Conservation (phyloP, 2,329 filamentous ascomycete genomes). For the Diaporthe helianthi region DNA sequence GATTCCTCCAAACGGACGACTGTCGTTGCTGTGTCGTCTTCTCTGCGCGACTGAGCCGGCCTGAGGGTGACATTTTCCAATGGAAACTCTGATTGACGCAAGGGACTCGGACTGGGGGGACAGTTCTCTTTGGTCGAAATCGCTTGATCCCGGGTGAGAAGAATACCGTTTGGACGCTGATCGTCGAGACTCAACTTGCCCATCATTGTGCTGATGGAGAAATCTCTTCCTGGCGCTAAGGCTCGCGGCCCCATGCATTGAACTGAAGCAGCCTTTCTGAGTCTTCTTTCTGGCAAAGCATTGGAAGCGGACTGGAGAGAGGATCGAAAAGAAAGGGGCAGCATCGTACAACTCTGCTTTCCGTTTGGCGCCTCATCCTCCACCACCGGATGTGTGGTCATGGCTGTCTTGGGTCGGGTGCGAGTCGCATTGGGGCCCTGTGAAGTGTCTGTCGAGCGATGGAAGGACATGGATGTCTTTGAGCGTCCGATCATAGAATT, state of each 20-base stretch:
- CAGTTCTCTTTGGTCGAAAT: slow-evolving; percentile 44
- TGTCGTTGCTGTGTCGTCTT: slow-evolving; percentile 35
- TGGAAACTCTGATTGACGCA: slow-evolving; percentile 37
- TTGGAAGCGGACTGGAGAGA: slow-evolving; percentile 32
- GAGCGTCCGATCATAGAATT: slow-evolving; percentile 53
- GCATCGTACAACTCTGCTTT: slow-evolving; percentile 49
- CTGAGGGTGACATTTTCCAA: slow-evolving; percentile 42
- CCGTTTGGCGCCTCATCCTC: slow-evolving; percentile 40
- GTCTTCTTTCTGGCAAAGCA: slow-evolving; percentile 36
- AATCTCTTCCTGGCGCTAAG: slow-evolving; percentile 43
- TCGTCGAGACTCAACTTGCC: slow-evolving; percentile 50
- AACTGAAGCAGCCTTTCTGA: slow-evolving; percentile 40
- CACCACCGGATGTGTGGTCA: slow-evolving; percentile 42
- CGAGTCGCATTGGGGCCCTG: slow-evolving; percentile 46
- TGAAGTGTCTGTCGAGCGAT: slow-evolving; percentile 55
- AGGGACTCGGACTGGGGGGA: slow-evolving; percentile 33
- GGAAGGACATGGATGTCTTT: slow-evolving; percentile 57
- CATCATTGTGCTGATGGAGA: slow-evolving; percentile 43
- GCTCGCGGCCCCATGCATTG: slow-evolving; percentile 37
- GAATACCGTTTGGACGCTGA: slow-evolving; percentile 34
- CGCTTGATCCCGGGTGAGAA: slow-evolving; percentile 54
- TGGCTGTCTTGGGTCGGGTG: slow-evolving; percentile 51
- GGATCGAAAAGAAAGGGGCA: slow-evolving; percentile 36
- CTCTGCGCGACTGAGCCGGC: slow-evolving; percentile 39
- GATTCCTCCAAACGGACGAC: slow-evolving; percentile 17